Evolutionary conservation across 2,329 filamentous ascomycete genomes (phyloP).

Genomic region (Neonectria coccinea): DNA sequence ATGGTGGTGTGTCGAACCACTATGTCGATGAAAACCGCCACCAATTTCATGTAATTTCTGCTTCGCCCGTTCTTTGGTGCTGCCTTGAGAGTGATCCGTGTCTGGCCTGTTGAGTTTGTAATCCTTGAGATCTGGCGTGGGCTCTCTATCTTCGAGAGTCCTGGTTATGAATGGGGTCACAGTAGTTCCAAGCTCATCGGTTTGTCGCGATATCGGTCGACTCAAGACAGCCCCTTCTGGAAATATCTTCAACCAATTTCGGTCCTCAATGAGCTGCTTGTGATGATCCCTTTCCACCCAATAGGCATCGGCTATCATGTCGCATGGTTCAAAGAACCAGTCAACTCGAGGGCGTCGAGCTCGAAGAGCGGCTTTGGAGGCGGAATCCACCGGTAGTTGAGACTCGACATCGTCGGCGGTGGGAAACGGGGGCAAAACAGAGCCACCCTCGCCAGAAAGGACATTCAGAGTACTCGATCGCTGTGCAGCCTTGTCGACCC

Average conservation of each 20-base stretch:
- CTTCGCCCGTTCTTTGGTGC: conserved; percentile 69
- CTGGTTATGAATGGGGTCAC: conserved; percentile 44
- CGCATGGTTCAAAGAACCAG: conserved; percentile 85
- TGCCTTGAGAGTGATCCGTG: conserved; percentile 60
- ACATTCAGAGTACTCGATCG: conserved; percentile 45
- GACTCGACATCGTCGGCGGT: conserved; percentile 58
- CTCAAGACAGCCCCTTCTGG: conserved; percentile 52
- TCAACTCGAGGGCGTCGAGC: conserved; percentile 80
- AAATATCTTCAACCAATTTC: conserved; percentile 80
- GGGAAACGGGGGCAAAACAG: conserved; percentile 58
- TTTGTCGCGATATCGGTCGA: conserved; percentile 49
- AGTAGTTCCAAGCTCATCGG: conserved; percentile 41
- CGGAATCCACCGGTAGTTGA: conserved; percentile 58
- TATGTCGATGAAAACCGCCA: conserved; percentile 66
- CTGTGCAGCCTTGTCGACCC: conserved; percentile 76
- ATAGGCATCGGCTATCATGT: conserved; percentile 88
- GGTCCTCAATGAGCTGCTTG: conserved; percentile 84
- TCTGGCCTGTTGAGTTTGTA: conserved; percentile 47
- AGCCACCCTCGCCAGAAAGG: conserved; percentile 39
- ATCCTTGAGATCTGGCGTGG: conserved; percentile 36
- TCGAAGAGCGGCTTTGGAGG: conserved; percentile 64
- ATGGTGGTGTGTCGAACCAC: conserved; percentile 61
- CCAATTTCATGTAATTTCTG: conserved; percentile 70
- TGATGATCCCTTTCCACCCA: conserved; percentile 90
- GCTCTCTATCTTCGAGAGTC: conserved; percentile 41